These are phyloP conservation scores for Chrysanthemum makinoi DNA, from an alignment of 129 eudicot species.

Conservation along the genomic window DNA sequence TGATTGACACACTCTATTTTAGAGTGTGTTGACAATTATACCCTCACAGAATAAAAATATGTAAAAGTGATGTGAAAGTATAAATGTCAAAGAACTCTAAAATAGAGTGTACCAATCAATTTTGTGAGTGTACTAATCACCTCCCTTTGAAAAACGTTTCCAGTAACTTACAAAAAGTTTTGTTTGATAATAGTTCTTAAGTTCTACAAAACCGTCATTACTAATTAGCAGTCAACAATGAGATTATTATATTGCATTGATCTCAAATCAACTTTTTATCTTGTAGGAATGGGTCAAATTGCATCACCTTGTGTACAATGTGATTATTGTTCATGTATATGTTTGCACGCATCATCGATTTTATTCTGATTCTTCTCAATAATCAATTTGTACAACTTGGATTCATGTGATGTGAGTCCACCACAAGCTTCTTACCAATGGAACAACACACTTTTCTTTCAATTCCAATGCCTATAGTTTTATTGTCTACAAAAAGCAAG, in stretches of 20 bases:
- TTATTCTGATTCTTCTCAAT: slow-evolving; percentile 17
- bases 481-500: slow-evolving; percentile 18
- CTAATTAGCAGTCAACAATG: not conserved
- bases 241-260: not conserved
- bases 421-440: slow-evolving; percentile 20
- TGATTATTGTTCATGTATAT: not conserved
- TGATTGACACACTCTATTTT: no score
- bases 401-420: slow-evolving; percentile 24
- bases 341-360: slow-evolving; percentile 21
- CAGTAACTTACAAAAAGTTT: no score
- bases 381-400: slow-evolving; percentile 13
- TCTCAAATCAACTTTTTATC: not conserved
- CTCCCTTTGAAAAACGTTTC: no score
- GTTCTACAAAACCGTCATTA: no score
- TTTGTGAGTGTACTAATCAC: no score
- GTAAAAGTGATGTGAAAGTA: no score
- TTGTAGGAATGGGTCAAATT: slow-evolving; percentile 1
- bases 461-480: slow-evolving; percentile 22
- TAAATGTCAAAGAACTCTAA: no score
- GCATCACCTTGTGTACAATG: slow-evolving; percentile 14
- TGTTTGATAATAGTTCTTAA: no score
- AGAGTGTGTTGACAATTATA: no score
- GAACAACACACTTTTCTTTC: slow-evolving; percentile 15
- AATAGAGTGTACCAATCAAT: no score
- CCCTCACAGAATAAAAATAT: no score